These are phyloP conservation scores for Alisma plantagoaquatica DNA, from an alignment of 106 monocot genomes.

Conservation along the genomic window DNA sequence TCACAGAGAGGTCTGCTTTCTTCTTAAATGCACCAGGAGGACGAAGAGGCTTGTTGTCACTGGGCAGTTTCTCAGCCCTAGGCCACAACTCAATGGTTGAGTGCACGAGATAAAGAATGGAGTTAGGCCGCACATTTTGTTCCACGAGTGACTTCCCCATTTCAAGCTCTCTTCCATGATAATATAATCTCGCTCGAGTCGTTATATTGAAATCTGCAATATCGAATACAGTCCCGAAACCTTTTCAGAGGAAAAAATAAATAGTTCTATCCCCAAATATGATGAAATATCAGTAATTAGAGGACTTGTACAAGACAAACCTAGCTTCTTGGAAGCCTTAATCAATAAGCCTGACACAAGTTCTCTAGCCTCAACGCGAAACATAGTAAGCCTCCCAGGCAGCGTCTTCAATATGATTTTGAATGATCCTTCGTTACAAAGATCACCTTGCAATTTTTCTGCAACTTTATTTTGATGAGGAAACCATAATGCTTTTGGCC, in stretches of 20 bases:
- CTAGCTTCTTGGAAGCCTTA: constrained; percentile 88
- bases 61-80: constrained; percentile 78
- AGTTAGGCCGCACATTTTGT: constrained; percentile 73
- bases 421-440: constrained; percentile 42
- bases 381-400: constrained; percentile 58
- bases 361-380: constrained; percentile 69
- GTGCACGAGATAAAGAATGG: constrained; percentile 77
- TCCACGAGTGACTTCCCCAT: constrained; percentile 52
- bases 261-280: background rate
- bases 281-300: background rate
- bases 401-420: constrained; percentile 56
- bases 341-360: constrained; percentile 40
- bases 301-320: constrained; percentile 12
- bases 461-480: constrained; percentile 72
- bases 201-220: constrained; percentile 60
- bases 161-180: constrained; percentile 71
- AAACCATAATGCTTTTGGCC: constrained; percentile 86
- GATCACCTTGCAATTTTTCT: constrained; percentile 38
- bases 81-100: constrained; percentile 81
- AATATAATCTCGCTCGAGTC: constrained; percentile 65
- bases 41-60: constrained; percentile 76
- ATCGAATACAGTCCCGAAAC: too few species aligned
- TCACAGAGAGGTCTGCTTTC: constrained; percentile 93
- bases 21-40: constrained; percentile 94
- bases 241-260: too few species aligned